Evolutionary conservation across 371 early-diverging fungal genomes (phyloP).

Genomic region (Mortierella sp.): DNA sequence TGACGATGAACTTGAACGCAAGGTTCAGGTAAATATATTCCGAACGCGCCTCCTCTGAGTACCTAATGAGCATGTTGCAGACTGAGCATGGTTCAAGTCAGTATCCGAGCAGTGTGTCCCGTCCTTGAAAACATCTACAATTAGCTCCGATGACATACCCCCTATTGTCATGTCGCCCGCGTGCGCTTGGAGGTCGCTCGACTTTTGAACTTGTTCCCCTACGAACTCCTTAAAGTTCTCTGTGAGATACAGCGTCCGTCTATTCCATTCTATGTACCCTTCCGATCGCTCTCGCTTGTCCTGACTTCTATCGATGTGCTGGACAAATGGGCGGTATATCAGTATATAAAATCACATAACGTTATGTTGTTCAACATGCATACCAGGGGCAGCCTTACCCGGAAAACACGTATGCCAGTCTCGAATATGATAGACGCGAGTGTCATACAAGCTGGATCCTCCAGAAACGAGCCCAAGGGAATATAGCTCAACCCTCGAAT

Average conservation of each 20-base stretch:
- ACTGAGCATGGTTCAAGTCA: constrained; percentile 17
- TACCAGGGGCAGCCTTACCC: constrained; percentile 7
- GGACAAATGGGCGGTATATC: too few species aligned
- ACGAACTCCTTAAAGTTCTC: constrained; percentile 23
- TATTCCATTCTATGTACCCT: constrained; percentile 28
- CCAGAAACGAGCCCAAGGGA: constrained; percentile 6
- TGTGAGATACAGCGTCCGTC: constrained; percentile 22
- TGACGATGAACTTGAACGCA: constrained; percentile 21
- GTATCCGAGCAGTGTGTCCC: too few species aligned
- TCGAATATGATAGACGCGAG: constrained; percentile 29
- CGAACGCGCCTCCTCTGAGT: constrained; percentile 24
- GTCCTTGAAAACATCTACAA: neutral
- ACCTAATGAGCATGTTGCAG: constrained; percentile 40
- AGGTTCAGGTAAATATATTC: constrained; percentile 29
- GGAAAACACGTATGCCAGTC: constrained; percentile 23
- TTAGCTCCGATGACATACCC: constrained; percentile 22
- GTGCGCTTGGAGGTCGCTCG: neutral
- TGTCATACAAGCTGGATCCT: constrained; percentile 11
- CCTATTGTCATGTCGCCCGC: constrained; percentile 25
- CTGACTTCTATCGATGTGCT: constrained; percentile 37
- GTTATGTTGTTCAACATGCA: neutral
- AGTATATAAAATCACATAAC: too few species aligned
- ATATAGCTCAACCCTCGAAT: constrained; percentile 9
- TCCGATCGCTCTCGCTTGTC: constrained; percentile 26
- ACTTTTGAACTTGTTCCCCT: constrained; percentile 17